Conservation (phyloP, 495 filamentous ascomycete species). For the Penicillium silybi region DNA sequence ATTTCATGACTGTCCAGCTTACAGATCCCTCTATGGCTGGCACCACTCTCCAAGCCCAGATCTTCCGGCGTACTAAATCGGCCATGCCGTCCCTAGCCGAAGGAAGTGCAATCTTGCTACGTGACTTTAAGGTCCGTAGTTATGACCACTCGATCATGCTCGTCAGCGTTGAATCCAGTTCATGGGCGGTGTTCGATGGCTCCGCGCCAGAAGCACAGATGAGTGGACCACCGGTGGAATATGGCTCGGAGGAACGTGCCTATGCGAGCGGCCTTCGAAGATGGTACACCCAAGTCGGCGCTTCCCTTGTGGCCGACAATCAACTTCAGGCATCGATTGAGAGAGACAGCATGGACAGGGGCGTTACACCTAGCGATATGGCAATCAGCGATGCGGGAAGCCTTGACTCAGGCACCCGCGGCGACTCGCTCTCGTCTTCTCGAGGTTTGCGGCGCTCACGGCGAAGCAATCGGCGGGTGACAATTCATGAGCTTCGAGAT, state of each 20-base stretch:
- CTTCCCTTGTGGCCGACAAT: conserved; percentile 35
- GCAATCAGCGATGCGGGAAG: conserved; percentile 37
- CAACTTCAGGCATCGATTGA: conserved; percentile 37
- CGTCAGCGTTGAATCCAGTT: conserved; percentile 45
- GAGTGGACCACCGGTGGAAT: conserved; percentile 63
- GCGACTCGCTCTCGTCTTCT: conserved; percentile 19
- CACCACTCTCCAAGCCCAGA: conserved; percentile 50
- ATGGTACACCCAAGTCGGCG: conserved; percentile 36
- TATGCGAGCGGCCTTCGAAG: conserved; percentile 52
- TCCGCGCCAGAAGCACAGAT: conserved; percentile 43
- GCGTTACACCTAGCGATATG: conserved; percentile 28
- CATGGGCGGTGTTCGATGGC: conserved; percentile 62
- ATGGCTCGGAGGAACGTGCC: conserved; percentile 52
- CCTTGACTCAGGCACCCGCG: conserved; percentile 19
- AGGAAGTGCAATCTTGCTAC: conserved; percentile 75
- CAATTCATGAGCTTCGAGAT: conserved; percentile 44
- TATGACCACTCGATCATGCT: conserved; percentile 43
- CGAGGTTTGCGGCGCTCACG: conserved; percentile 31
- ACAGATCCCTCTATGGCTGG: conserved; percentile 59
- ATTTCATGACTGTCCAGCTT: conserved; percentile 62
- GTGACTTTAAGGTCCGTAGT: conserved; percentile 64
- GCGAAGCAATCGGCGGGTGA: conserved; percentile 33
- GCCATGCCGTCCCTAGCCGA: conserved; percentile 62
- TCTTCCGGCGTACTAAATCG: conserved; percentile 70
- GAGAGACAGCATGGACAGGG: conserved; percentile 28